Evolutionary conservation across 2,329 filamentous ascomycete species (phyloP).

Genomic region (Zymoseptoria crescenta): DNA sequence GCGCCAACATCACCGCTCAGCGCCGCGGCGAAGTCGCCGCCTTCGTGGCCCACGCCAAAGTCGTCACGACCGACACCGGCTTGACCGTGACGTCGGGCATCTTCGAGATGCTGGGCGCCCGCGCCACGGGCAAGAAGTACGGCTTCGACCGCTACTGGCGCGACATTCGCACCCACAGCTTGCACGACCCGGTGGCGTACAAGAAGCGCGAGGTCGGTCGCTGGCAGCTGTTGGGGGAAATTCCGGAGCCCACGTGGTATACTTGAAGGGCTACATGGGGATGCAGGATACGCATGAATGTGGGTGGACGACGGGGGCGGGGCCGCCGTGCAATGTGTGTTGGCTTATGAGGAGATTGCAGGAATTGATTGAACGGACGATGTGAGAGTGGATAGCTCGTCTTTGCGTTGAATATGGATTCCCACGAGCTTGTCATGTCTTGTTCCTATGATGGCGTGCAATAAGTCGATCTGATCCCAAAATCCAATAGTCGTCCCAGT

Average conservation of each 20-base stretch:
- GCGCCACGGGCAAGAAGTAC: constrained; percentile 50
- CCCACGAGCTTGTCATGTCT: not conserved
- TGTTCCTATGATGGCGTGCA: not conserved
- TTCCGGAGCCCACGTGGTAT: constrained; percentile 55
- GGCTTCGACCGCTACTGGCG: constrained; percentile 60
- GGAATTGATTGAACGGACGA: not conserved
- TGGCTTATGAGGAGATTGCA: not conserved
- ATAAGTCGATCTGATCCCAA: not conserved
- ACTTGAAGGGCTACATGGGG: constrained; percentile 34
- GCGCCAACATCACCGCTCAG: constrained; percentile 42
- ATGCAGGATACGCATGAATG: not conserved
- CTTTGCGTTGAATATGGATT: not conserved
- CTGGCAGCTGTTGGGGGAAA: constrained; percentile 49
- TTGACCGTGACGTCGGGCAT: constrained; percentile 52
- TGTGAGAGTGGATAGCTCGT: not conserved
- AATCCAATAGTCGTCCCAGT: not conserved
- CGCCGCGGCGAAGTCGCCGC: constrained; percentile 55
- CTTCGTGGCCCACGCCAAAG: constrained; percentile 55
- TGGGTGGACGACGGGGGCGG: not conserved
- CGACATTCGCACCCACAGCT: constrained; percentile 56
- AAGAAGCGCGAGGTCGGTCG: constrained; percentile 57
- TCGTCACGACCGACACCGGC: constrained; percentile 54
- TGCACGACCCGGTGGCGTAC: constrained; percentile 61
- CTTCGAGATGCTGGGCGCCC: constrained; percentile 57
- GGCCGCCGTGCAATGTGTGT: not conserved